Conservation (phyloP, 345 rosid genomes). For the Bruguiera gymnorhiza region DNA sequence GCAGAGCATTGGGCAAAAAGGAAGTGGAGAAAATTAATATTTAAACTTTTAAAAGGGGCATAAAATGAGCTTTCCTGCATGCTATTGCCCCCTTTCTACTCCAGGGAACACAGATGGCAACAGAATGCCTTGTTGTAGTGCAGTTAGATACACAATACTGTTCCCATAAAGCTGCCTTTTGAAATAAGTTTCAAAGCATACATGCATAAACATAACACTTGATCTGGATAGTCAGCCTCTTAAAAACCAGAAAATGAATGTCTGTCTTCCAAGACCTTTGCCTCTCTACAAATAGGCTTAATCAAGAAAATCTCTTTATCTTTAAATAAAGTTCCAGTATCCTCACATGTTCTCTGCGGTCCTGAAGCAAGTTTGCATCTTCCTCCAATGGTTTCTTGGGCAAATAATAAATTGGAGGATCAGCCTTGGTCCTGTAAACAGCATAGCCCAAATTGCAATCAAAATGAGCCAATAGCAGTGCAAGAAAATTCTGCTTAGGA, state of each 20-base stretch:
- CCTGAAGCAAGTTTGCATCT: slow-evolving; percentile 47
- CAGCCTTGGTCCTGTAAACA: slow-evolving; percentile 75
- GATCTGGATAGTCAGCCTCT: neutral
- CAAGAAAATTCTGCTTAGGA: slow-evolving; percentile 30
- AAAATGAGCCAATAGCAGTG: slow-evolving; percentile 18
- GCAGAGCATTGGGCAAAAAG: neutral
- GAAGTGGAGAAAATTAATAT: slow-evolving; percentile 4
- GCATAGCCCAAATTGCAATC: slow-evolving; percentile 25
- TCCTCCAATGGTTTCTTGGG: slow-evolving; percentile 64
- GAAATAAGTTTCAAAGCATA: neutral
- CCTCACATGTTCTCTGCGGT: slow-evolving; percentile 63
- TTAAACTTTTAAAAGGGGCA: slow-evolving; percentile 7
- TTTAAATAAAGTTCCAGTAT: slow-evolving; percentile 2
- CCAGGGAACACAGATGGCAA: slow-evolving; percentile 1
- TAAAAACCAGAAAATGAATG: neutral
- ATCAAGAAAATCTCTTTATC: neutral
- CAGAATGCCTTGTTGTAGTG: slow-evolving; percentile 6
- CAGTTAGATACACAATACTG: slow-evolving; percentile 1
- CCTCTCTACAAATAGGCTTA: neutral
- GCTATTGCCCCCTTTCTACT: neutral
- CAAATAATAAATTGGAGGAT: slow-evolving; percentile 79
- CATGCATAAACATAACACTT: neutral
- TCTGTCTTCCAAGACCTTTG: neutral
- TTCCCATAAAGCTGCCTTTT: neutral
- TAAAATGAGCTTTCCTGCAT: neutral